Evolutionary conservation across 2,329 filamentous ascomycete genomes (phyloP).

Genomic region (Talaromyces pinophilus): DNA sequence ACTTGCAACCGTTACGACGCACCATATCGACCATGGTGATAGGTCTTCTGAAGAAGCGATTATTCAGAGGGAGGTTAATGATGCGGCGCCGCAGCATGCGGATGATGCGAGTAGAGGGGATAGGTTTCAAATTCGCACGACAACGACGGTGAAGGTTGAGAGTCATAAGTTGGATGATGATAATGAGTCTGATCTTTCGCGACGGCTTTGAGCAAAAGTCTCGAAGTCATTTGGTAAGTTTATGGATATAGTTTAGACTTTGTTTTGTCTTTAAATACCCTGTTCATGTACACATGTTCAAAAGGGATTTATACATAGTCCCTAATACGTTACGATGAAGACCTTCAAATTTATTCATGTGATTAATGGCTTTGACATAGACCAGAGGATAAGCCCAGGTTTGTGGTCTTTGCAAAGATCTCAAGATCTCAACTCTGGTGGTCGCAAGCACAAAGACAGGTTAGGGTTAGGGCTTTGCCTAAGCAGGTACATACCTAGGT

Average conservation of each 20-base stretch:
- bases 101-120: neutral
- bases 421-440: too few relatives aligned
- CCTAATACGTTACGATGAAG: neutral
- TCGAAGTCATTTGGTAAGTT: neutral
- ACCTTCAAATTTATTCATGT: neutral
- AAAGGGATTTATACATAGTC: neutral
- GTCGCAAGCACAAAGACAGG: too few relatives aligned
- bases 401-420: too few relatives aligned
- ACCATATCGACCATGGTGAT: neutral
- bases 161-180: slow-evolving; percentile 13
- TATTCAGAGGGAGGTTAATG: neutral
- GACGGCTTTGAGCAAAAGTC: neutral
- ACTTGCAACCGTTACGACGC: neutral
- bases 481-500: too few relatives aligned
- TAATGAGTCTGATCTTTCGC: neutral
- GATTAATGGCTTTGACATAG: neutral
- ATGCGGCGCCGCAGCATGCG: neutral
- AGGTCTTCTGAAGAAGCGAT: slow-evolving; percentile 12
- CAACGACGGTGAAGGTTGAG: slow-evolving; percentile 27
- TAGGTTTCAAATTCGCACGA: slow-evolving; percentile 22
- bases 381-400: neutral
- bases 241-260: neutral
- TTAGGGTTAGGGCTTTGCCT: neutral
- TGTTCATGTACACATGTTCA: neutral
- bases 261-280: neutral